Base-by-base conservation (phyloP, 139 green algal species). In the Limnomonas spitsbergensis region DNA sequence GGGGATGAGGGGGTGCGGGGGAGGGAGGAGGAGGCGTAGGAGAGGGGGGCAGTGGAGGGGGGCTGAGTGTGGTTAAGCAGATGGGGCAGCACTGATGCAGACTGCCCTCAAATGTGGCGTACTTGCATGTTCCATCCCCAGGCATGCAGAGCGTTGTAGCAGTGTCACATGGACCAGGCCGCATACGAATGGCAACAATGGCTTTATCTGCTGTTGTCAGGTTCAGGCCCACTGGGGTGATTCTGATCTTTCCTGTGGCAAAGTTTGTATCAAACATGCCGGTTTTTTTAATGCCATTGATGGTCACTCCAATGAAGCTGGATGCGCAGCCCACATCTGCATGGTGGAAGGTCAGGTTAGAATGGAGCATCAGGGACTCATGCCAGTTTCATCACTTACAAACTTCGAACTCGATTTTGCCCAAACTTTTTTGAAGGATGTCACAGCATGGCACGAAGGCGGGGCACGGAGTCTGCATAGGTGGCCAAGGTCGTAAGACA, bases 81-180 rank as follows among this genome's bases (percentile, higher is more conserved):
- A 61, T 71, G 4, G 76, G 75, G 35, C 81, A 82, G 76, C 81
- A 85, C 26, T 73, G 32, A 34, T 77, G 70, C 40, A 54, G 70
- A 37, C 70, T 77, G 40, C 38, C 31, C 70, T 77, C 70, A 36
- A 77, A 67, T 2, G 40, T 77, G n/a, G 70, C 27, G 40, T 77
- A 77, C 27, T 4, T 66, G 70, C 70, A 77, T 24, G 39, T 67
- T 9, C 70, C 70, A 32, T 66, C 70, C 27, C 38, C 38, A 6
- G 6, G 4, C 70, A 39, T 4, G 70, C 70, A 77, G 9, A 77
- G 27, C 4, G 70, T 66, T 38, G 61, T 3, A 4, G 4, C 3
- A 3, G 35, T 31, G 40, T 77, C 31, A 37, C 70, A 77, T 9
- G 24, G 37, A 26, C 7, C 4, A 9, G 24, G 29, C 38, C 6